These are phyloP conservation scores for Chaetomium sp. DNA, from an alignment of 2,329 filamentous ascomycete species.

Conservation along the genomic window DNA sequence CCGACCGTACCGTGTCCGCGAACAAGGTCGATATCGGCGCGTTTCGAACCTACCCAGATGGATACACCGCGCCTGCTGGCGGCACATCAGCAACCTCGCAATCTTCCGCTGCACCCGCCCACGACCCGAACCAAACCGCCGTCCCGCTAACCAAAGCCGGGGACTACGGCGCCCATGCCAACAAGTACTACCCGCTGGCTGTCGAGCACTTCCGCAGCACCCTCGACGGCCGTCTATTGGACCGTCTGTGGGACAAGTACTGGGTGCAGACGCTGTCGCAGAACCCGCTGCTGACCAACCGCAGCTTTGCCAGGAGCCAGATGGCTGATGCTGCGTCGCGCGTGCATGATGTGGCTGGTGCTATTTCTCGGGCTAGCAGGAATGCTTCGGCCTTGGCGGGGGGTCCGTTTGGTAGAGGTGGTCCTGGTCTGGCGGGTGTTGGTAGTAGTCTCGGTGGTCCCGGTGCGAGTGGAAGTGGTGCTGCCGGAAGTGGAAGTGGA, in stretches of 20 bases:
- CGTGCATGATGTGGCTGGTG: constrained; percentile 56
- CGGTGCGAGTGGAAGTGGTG: background rate
- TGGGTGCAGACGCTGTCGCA: constrained; percentile 95
- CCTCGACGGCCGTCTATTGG: constrained; percentile 78
- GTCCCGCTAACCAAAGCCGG: constrained; percentile 91
- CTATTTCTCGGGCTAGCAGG: constrained; percentile 26
- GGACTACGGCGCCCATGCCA: constrained; percentile 90
- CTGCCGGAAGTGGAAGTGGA: too few relatives aligned
- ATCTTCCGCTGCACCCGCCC: constrained; percentile 30
- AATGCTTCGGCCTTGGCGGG: background rate
- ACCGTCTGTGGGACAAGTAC: constrained; percentile 97
- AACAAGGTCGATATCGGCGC: constrained; percentile 97
- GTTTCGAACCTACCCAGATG: constrained; percentile 81
- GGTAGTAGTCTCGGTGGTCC: background rate
- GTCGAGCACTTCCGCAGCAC: constrained; percentile 93
- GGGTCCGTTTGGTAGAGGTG: constrained; percentile 22
- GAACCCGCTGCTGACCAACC: constrained; percentile 82
- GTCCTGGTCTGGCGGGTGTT: background rate
- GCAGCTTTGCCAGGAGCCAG: constrained; percentile 88
- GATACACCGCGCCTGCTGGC: constrained; percentile 49
- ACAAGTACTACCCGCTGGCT: constrained; percentile 83
- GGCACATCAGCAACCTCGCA: background rate
- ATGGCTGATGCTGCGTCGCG: constrained; percentile 83
- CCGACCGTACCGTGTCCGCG: constrained; percentile 87
- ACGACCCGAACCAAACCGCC: constrained; percentile 39